A percentile compares a stretch with the other conserved stretches of the same genome.
Conservation (phyloP, 768 basidiomycete species). For the Mycena rosella region DNA sequence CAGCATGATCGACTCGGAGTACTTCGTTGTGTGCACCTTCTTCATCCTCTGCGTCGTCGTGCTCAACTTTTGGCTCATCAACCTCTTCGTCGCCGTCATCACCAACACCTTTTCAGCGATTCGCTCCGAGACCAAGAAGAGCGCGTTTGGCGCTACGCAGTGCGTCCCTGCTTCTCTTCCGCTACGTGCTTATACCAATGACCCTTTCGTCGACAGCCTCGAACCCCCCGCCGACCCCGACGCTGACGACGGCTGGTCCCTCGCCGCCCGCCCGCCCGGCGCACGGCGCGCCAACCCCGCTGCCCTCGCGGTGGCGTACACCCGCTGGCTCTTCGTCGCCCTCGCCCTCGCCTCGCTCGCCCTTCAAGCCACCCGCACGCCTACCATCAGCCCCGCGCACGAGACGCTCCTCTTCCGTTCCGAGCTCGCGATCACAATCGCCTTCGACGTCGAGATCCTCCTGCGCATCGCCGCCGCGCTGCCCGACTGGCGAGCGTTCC, state of each 20-base stretch:
- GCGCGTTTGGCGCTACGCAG: conserved; percentile 91
- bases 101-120: conserved; percentile 94
- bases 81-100: conserved; percentile 95
- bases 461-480: conserved; percentile 77
- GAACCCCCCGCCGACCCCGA: conserved; percentile 12
- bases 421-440: conserved; percentile 83
- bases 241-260: conserved; percentile 71
- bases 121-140: conserved; percentile 85
- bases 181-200: not conserved
- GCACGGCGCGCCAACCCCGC: conserved; percentile 59
- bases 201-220: conserved; percentile 48
- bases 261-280: conserved; percentile 50
- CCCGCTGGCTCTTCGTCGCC: conserved; percentile 80
- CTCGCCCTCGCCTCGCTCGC: conserved; percentile 79
- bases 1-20: conserved; percentile 89
- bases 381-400: conserved; percentile 42
- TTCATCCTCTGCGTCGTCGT: conserved; percentile 88
- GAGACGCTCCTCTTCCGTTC: conserved; percentile 64
- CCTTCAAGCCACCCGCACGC: conserved; percentile 77
- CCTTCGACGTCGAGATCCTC: conserved; percentile 91
- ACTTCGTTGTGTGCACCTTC: conserved; percentile 88
- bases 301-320: conserved; percentile 68
- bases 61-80: conserved; percentile 95
- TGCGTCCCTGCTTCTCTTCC: conserved; percentile 45
- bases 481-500: conserved; percentile 88